Percentiles rank a stretch among this genome's conserved stretches.
Conservation (phyloP, 257 asterid species). For the Paulownia fortunei region DNA sequence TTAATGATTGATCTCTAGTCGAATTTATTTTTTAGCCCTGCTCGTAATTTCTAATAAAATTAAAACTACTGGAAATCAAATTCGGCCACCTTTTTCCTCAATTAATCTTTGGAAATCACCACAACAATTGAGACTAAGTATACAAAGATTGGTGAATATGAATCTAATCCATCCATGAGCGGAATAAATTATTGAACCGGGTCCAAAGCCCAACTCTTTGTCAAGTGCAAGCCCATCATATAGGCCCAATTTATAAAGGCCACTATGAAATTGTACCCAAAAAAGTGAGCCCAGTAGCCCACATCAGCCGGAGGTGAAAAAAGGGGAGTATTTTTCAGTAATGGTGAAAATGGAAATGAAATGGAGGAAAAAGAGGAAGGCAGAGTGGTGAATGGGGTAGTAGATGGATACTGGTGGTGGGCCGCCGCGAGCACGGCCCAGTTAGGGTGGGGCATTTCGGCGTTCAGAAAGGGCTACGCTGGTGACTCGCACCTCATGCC, state of each 20-base stretch:
- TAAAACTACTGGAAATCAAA: too few species aligned
- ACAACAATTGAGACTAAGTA: too few species aligned
- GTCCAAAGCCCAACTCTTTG: background rate
- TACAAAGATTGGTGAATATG: too few species aligned
- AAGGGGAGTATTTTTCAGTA: background rate
- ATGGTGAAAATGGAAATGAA: conserved; percentile 25
- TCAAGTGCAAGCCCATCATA: background rate
- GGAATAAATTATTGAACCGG: too few species aligned
- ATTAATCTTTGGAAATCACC: too few species aligned
- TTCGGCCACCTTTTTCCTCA: too few species aligned
- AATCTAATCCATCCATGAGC: too few species aligned
- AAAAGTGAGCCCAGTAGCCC: background rate
- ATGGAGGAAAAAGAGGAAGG: conserved; percentile 50
- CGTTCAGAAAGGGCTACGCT: conserved; percentile 52
- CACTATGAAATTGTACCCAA: background rate
- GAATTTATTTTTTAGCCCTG: too few species aligned
- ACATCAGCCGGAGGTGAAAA: background rate
- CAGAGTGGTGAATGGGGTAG: conserved; percentile 32
- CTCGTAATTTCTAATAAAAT: too few species aligned
- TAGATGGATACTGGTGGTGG: conserved; percentile 63
- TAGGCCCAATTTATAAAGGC: background rate
- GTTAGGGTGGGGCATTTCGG: conserved; percentile 60
- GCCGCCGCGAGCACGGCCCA: conserved; percentile 67
- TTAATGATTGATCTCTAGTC: too few species aligned
- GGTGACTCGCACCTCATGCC: conserved; percentile 72